Base-by-base conservation (phyloP, 345 rosid species). In the Erodium maritimum region DNA sequence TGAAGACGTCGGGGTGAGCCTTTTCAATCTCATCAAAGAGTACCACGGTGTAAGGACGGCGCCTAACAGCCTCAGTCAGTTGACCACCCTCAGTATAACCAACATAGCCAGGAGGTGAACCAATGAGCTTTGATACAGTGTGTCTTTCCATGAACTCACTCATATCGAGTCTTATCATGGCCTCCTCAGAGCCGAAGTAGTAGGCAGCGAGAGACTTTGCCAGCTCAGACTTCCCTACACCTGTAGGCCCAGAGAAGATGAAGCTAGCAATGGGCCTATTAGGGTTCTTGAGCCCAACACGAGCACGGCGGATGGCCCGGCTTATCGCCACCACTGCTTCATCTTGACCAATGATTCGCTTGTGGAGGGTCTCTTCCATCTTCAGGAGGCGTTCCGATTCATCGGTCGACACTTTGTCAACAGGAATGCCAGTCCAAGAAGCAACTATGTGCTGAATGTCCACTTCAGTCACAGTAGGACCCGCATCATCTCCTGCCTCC, bases 71-170 rank as follows among this genome's bases (percentile, higher is more conserved):
- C 73, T 93, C 99, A 0, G 99, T 93, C 62, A 90, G 68, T 80
- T 90, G 97, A 55, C 99, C 99, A 56, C 99, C 99, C 69, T 90
- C 97, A 0, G 97, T 83, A 71, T 93, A 90, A 58, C 99, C 99
- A 55, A 93, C 99, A 67, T 93, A 93, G 48, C 99, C 97, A 23
- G 99, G 97, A 24, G 99, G 97, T 1, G 99, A 90, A 61, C 99
- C 99, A 12, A 93, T 90, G 57, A 93, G 96, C 75, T 93, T 93
- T 9, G 99, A 90, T 4, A 93, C 99, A 0, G 96, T 90, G 71
- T 93, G 99, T 52, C 99, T 72, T 60, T 90, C 97, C 99, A 90
- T 90, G 90, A 85, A 90, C 75, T 93, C 99, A 68, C 99, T 93
- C 99, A 93, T 90, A 60, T 93, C 99, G 7, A 93, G 95, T 37